A percentile compares a stretch with the other conserved stretches of the same genome.
phyloP scores from a whole-genome alignment of 257 asterid genomes.

The Solanum virginianum region DNA sequence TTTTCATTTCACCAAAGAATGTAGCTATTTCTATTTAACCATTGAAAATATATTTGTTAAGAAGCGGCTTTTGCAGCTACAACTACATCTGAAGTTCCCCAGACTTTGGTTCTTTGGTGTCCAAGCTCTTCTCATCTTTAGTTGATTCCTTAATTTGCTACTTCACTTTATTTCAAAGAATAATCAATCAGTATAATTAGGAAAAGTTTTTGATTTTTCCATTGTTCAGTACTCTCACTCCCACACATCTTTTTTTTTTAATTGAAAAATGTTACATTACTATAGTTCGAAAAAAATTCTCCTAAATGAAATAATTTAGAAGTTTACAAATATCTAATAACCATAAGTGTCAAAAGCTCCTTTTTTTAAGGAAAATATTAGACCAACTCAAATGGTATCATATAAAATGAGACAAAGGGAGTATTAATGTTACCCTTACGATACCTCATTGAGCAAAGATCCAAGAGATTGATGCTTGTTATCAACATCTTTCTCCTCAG shows the following conservation, averaged over 20 bases:
- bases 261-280: too few relatives aligned
- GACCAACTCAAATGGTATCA: too few relatives aligned
- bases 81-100: neutral
- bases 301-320: too few relatives aligned
- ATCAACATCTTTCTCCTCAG: slow-evolving; percentile 8
- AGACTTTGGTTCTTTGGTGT: slow-evolving; percentile 9
- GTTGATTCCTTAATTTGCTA: neutral
- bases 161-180: neutral
- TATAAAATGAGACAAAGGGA: too few relatives aligned
- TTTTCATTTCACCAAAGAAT: neutral
- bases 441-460: neutral
- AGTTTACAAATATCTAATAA: too few relatives aligned
- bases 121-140: slow-evolving; percentile 8
- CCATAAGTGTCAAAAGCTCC: too few relatives aligned
- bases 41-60: neutral
- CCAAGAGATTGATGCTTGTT: neutral
- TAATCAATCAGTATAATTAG: neutral
- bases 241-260: too few relatives aligned
- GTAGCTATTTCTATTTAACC: neutral
- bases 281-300: too few relatives aligned
- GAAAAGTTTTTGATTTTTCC: too few relatives aligned
- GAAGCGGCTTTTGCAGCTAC: neutral
- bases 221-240: too few relatives aligned
- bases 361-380: too few relatives aligned
- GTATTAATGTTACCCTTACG: neutral